Evolutionary conservation across 305 asterid species (phyloP).

Genomic region (Fraxinus latifolia): DNA sequence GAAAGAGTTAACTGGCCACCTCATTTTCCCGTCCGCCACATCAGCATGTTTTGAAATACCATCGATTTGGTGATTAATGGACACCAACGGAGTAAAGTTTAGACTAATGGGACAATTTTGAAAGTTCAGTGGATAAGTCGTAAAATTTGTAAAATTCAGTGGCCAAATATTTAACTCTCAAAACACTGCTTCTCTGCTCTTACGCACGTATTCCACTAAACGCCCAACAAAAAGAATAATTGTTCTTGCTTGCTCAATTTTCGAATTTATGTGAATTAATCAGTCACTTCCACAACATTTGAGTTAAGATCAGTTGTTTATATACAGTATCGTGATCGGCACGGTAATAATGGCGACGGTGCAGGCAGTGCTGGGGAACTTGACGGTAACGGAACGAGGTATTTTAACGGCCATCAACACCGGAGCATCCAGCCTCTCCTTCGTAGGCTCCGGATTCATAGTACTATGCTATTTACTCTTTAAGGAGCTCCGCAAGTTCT

Average conservation of each 20-base stretch:
- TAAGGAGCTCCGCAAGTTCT: conserved; percentile 91
- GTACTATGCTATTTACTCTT: conserved; percentile 87
- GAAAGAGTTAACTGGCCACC: background rate
- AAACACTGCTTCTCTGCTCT: background rate
- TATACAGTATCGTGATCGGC: background rate
- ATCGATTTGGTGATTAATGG: background rate
- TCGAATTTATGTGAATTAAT: background rate
- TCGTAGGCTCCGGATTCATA: conserved; percentile 86
- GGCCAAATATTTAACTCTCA: background rate
- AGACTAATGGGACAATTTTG: background rate
- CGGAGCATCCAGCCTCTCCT: conserved; percentile 78
- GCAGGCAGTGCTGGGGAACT: conserved; percentile 72
- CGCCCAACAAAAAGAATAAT: background rate
- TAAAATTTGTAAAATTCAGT: background rate
- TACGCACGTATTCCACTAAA: background rate
- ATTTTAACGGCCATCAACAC: conserved; percentile 67
- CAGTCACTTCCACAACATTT: background rate
- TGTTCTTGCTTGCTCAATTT: background rate
- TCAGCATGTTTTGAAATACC: background rate
- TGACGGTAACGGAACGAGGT: conserved; percentile 65
- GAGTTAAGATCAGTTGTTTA: background rate
- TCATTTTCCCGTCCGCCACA: background rate
- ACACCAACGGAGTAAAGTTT: background rate
- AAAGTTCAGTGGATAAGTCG: no score
- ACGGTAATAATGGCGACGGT: conserved; percentile 57